Evolutionary conservation across 768 basidiomycete genomes (phyloP).

Genomic region (Leccinum boreale): DNA sequence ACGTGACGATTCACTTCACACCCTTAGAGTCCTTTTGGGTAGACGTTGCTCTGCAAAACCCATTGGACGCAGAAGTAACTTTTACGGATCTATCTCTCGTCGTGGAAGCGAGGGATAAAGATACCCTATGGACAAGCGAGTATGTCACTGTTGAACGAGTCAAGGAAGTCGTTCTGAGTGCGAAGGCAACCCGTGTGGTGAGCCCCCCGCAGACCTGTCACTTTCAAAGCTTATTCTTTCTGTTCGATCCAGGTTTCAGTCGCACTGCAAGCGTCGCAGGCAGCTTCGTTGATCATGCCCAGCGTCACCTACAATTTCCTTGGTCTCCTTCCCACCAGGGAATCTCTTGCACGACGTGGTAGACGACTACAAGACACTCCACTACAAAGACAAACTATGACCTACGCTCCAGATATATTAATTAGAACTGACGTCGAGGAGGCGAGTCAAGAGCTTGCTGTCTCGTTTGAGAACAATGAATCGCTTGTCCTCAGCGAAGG

Average conservation of each 20-base stretch:
- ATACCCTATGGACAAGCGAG: slow-evolving; percentile 32
- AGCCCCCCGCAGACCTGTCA: slow-evolving; percentile 18
- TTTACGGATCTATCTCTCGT: slow-evolving; percentile 58
- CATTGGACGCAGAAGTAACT: slow-evolving; percentile 70
- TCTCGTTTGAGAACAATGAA: slow-evolving; percentile 53
- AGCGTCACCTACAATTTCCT: slow-evolving; percentile 68
- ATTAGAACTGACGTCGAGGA: slow-evolving; percentile 62
- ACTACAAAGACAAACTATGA: slow-evolving; percentile 60
- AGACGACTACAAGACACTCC: slow-evolving; percentile 73
- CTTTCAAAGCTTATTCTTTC: neutral
- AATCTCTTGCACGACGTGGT: slow-evolving; percentile 69
- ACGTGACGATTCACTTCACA: neutral
- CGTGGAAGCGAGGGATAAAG: slow-evolving; percentile 38
- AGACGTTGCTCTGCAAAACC: slow-evolving; percentile 67
- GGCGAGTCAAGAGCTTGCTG: slow-evolving; percentile 60
- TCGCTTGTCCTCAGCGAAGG: slow-evolving; percentile 60
- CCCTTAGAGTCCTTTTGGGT: slow-evolving; percentile 71
- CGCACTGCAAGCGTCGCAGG: slow-evolving; percentile 49
- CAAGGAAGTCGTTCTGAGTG: slow-evolving; percentile 55
- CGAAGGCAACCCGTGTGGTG: slow-evolving; percentile 67
- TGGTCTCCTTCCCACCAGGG: slow-evolving; percentile 62
- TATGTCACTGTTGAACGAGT: slow-evolving; percentile 58
- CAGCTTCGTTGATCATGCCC: slow-evolving; percentile 54
- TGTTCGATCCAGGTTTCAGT: slow-evolving; percentile 51
- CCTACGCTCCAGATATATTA: slow-evolving; percentile 67